Percentiles rank a stretch among this genome's conserved stretches.
These are phyloP conservation scores for Pyricularia pennisetigena DNA, from an alignment of 2,329 filamentous ascomycete species.

Conservation along the genomic window DNA sequence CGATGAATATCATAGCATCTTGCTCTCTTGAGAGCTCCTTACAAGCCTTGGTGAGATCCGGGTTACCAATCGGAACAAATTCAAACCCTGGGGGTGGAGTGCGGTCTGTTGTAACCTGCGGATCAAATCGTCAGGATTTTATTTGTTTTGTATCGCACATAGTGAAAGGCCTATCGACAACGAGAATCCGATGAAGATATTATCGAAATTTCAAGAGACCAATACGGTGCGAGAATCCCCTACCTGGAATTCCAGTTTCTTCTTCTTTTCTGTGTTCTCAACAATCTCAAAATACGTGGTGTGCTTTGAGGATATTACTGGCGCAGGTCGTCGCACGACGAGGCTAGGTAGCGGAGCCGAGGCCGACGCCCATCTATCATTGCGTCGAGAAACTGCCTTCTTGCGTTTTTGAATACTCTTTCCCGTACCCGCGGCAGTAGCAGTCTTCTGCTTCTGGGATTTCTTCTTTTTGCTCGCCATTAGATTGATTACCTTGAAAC, in stretches of 20 bases:
- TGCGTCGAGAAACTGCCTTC: slow-evolving; percentile 13
- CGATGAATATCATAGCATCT: slow-evolving; percentile 56
- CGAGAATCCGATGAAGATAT: neutral
- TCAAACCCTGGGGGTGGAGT: slow-evolving; percentile 50
- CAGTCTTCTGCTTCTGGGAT: slow-evolving; percentile 10
- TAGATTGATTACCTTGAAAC: neutral
- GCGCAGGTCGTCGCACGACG: slow-evolving; percentile 18
- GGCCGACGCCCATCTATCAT: slow-evolving; percentile 13
- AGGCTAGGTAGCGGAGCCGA: slow-evolving; percentile 14
- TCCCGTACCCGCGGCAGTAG: slow-evolving; percentile 16
- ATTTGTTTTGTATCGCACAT: neutral
- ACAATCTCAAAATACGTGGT: slow-evolving; percentile 55
- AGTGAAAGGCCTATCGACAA: slow-evolving; percentile 6
- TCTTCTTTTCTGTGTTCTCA: slow-evolving; percentile 54
- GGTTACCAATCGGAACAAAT: slow-evolving; percentile 54
- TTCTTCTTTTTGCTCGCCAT: slow-evolving; percentile 22
- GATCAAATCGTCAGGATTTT: neutral
- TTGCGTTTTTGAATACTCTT: slow-evolving; percentile 18
- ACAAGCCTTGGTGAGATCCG: slow-evolving; percentile 48
- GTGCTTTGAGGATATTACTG: slow-evolving; percentile 40
- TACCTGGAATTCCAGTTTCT: slow-evolving; percentile 55
- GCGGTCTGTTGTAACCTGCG: slow-evolving; percentile 40
- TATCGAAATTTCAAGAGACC: slow-evolving; percentile 10
- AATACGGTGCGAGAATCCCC: neutral
- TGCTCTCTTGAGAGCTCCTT: slow-evolving; percentile 55